phyloP scores from a whole-genome alignment of 2,329 filamentous ascomycete species.

The Cladosporium velox region DNA sequence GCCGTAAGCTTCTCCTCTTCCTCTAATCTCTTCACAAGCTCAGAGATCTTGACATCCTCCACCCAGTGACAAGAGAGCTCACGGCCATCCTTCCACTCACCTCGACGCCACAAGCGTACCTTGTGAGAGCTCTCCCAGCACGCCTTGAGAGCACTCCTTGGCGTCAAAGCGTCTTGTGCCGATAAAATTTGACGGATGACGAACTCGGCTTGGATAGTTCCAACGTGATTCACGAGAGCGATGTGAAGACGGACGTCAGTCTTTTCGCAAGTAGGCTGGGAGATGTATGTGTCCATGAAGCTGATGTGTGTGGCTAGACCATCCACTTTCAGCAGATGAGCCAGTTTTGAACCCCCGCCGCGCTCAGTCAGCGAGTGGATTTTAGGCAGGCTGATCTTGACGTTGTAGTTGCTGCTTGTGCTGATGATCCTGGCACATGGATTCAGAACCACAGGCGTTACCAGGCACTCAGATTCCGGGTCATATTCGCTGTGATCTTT shows the following conservation, averaged over 20 bases:
- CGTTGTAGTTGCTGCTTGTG: background rate
- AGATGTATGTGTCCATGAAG: background rate
- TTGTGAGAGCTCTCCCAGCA: background rate
- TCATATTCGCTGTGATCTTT: background rate
- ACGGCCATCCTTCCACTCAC: background rate
- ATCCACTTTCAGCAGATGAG: background rate
- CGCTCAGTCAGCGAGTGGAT: background rate
- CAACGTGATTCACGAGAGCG: background rate
- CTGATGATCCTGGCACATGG: background rate
- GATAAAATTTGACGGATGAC: background rate
- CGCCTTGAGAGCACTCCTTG: background rate
- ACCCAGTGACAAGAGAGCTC: background rate
- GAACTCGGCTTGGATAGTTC: background rate
- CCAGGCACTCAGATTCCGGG: background rate
- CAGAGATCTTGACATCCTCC: background rate
- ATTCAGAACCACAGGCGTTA: background rate
- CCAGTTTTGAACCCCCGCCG: background rate
- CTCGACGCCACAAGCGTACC: background rate
- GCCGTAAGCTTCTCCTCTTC: background rate
- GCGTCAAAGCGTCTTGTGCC: background rate
- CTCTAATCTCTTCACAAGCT: background rate
- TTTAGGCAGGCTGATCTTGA: background rate
- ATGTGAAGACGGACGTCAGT: background rate
- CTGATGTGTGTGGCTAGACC: background rate
- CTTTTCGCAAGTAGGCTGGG: background rate